phyloP scores from a whole-genome alignment of 176 grass and related monocot genomes.

The Pharus latifolius region DNA sequence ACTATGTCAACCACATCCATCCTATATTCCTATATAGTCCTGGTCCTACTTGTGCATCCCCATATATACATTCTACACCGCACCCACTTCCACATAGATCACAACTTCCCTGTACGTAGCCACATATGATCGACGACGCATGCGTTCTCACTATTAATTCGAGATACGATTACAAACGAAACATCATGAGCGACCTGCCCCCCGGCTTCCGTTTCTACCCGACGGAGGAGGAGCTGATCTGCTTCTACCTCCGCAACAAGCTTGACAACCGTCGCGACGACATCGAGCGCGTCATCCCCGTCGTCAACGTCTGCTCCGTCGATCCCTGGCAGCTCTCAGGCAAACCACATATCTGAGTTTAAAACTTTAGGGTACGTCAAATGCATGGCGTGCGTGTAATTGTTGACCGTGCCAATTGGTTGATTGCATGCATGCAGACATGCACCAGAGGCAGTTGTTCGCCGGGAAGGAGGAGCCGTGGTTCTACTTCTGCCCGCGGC shows the following conservation, averaged over 20 bases:
- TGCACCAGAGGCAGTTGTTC: background rate
- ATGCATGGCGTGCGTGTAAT: background rate
- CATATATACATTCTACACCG: too few relatives aligned
- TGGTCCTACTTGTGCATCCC: too few relatives aligned
- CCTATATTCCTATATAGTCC: too few relatives aligned
- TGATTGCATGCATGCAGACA: constrained; percentile 1
- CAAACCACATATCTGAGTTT: too few relatives aligned
- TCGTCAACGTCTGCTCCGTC: constrained; percentile 51
- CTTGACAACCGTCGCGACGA: constrained; percentile 34
- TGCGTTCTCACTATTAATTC: too few relatives aligned
- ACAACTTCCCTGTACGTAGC: too few relatives aligned
- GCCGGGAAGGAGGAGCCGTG: constrained; percentile 55
- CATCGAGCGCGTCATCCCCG: constrained; percentile 76
- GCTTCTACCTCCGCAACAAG: constrained; percentile 86
- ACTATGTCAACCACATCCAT: too few relatives aligned
- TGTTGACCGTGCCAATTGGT: background rate
- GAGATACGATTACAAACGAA: background rate
- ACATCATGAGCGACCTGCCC: constrained; percentile 31
- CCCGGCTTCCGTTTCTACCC: constrained; percentile 85
- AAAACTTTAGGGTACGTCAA: too few relatives aligned
- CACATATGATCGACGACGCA: background rate
- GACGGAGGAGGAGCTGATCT: constrained; percentile 82
- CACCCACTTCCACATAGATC: too few relatives aligned
- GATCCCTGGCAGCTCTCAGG: constrained; percentile 76
- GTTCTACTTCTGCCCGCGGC: constrained; percentile 88